phyloP scores from a whole-genome alignment of 192 early-diverging fungal species.

The Mortierella hygrophila region DNA sequence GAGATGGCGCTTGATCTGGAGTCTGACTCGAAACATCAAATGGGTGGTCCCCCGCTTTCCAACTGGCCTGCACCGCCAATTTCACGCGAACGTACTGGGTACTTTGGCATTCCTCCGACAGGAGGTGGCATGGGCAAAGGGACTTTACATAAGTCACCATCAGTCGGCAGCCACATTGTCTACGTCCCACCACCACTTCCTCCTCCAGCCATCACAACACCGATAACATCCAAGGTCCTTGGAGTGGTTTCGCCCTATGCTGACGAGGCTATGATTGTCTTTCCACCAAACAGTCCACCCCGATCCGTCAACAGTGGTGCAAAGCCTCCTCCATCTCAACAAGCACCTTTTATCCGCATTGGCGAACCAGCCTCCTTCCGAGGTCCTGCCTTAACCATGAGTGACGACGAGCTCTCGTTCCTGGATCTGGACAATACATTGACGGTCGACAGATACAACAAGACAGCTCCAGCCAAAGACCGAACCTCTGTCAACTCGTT shows the following conservation, averaged over 20 bases:
- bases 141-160: slow-evolving; percentile 16
- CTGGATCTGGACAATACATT: slow-evolving; percentile 26
- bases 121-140: neutral
- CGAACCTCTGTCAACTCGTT: slow-evolving; percentile 45
- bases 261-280: slow-evolving; percentile 35
- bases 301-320: neutral
- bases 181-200: slow-evolving; percentile 47
- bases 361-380: neutral
- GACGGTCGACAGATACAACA: slow-evolving; percentile 28
- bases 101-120: neutral
- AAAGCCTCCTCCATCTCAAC: neutral
- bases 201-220: slow-evolving; percentile 13
- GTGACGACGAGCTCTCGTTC: slow-evolving; percentile 32
- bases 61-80: slow-evolving; percentile 8
- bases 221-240: neutral
- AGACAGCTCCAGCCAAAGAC: slow-evolving; percentile 14
- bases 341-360: neutral
- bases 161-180: slow-evolving; percentile 13
- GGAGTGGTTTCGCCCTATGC: slow-evolving; percentile 31
- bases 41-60: slow-evolving; percentile 14
- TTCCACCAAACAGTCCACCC: slow-evolving; percentile 27
- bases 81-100: neutral
- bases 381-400: neutral
- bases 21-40: neutral
- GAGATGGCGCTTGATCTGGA: slow-evolving; percentile 36